Evolutionary conservation across 345 rosid species (phyloP).

Genomic region (Ailanthus altissimus): DNA sequence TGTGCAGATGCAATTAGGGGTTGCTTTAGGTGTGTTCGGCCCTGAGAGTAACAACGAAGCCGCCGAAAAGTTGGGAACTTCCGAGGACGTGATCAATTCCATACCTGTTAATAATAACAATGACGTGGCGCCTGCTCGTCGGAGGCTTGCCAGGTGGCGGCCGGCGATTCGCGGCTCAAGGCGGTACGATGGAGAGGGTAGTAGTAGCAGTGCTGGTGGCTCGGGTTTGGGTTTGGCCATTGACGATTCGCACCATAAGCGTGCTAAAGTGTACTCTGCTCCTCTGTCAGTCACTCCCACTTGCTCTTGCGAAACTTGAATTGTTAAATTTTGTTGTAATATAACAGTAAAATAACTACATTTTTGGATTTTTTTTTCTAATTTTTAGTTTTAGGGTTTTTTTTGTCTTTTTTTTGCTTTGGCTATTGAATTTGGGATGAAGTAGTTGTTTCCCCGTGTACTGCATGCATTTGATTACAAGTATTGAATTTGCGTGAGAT

Average conservation of each 20-base stretch:
- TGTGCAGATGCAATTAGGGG: constrained; percentile 3
- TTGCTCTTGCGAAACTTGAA: neutral
- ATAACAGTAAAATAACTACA: neutral
- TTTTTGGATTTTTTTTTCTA: neutral
- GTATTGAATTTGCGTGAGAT: neutral
- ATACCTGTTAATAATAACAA: constrained; percentile 29
- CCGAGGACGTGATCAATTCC: constrained; percentile 39
- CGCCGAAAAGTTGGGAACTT: constrained; percentile 25
- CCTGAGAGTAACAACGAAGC: constrained; percentile 8
- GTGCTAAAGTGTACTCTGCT: constrained; percentile 71
- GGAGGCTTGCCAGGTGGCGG: constrained; percentile 26
- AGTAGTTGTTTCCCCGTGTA: neutral
- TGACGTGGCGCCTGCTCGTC: constrained; percentile 16
- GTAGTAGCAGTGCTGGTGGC: constrained; percentile 22
- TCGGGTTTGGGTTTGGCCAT: constrained; percentile 41
- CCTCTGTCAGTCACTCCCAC: constrained; percentile 45
- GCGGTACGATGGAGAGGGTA: constrained; percentile 59
- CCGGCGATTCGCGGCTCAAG: constrained; percentile 21
- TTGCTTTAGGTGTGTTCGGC: neutral
- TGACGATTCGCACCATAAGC: constrained; percentile 64
- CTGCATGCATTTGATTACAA: neutral
- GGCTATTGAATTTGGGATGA: neutral
- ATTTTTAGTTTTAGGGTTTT: neutral
- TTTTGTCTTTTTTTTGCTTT: neutral
- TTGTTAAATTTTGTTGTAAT: neutral